Percentiles rank a stretch among this genome's conserved stretches.
phyloP scores from a whole-genome alignment of 345 rosid species.

The Bruguiera sexangula region DNA sequence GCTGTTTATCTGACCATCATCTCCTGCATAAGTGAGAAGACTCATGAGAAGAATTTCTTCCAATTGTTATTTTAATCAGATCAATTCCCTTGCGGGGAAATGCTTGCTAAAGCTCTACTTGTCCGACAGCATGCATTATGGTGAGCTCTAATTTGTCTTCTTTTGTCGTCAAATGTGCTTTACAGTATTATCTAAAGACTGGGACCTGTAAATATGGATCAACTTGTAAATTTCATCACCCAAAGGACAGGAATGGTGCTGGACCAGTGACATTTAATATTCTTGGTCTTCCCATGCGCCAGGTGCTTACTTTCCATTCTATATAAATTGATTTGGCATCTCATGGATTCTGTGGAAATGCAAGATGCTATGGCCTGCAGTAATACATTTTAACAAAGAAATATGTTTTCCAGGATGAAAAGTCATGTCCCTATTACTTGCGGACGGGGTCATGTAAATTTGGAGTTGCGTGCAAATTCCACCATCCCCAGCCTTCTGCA shows the following conservation, averaged over 20 bases:
- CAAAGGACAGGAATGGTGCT: slow-evolving; percentile 83
- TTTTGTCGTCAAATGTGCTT: slow-evolving; percentile 3
- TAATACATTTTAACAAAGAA: background rate
- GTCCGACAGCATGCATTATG: background rate
- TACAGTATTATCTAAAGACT: slow-evolving; percentile 76
- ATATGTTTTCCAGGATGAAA: slow-evolving; percentile 53
- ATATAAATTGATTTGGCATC: background rate
- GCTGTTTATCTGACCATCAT: no score
- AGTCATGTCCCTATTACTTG: slow-evolving; percentile 75
- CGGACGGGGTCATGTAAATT: slow-evolving; percentile 71
- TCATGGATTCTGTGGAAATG: background rate
- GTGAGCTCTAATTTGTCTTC: background rate
- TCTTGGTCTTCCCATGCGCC: slow-evolving; percentile 77
- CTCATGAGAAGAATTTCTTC: no score
- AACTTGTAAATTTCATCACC: slow-evolving; percentile 84
- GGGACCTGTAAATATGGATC: slow-evolving; percentile 86
- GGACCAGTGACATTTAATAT: slow-evolving; percentile 67
- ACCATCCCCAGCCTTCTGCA: slow-evolving; percentile 74
- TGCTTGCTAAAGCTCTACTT: background rate
- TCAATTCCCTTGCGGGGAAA: background rate
- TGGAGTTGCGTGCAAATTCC: slow-evolving; percentile 78
- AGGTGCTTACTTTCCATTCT: slow-evolving; percentile 34
- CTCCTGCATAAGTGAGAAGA: no score
- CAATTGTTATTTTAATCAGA: no score
- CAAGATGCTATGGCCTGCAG: background rate